Conservation (phyloP, 306 rosid genomes). For the Cicer judaicum region DNA sequence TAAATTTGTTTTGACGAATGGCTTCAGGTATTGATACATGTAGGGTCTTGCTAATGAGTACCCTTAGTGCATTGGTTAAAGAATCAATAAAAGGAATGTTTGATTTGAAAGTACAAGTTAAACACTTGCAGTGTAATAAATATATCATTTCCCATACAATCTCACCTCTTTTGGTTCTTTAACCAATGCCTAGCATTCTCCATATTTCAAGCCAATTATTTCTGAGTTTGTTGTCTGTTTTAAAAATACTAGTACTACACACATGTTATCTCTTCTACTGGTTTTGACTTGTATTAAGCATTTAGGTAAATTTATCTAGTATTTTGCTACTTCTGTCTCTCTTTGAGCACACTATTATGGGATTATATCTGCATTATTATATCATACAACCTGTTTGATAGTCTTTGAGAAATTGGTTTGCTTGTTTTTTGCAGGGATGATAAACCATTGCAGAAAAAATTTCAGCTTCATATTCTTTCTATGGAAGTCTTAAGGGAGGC, state of each 20-base stretch:
- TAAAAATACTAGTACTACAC: slow-evolving; percentile 9
- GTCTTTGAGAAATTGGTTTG: slow-evolving; percentile 43
- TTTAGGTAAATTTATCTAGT: slow-evolving; percentile 9
- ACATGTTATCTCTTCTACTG: slow-evolving; percentile 29
- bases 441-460: slow-evolving; percentile 57
- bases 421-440: slow-evolving; percentile 67
- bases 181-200: too few species aligned
- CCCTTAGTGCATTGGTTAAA: too few species aligned
- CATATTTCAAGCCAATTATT: slow-evolving; percentile 25
- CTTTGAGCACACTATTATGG: slow-evolving; percentile 10
- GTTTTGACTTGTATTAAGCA: slow-evolving; percentile 23
- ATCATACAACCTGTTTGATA: slow-evolving; percentile 27
- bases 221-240: slow-evolving; percentile 32
- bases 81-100: too few species aligned
- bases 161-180: too few species aligned
- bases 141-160: too few species aligned
- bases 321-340: slow-evolving; percentile 20
- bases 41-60: not conserved
- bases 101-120: too few species aligned
- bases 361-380: slow-evolving; percentile 31
- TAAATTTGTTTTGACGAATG: slow-evolving; percentile 54
- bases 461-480: slow-evolving; percentile 83
- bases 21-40: slow-evolving; percentile 63
- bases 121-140: too few species aligned
- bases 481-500: slow-evolving; percentile 94